phyloP scores from a whole-genome alignment of 169 alveolate species.

The Neospora caninum region DNA sequence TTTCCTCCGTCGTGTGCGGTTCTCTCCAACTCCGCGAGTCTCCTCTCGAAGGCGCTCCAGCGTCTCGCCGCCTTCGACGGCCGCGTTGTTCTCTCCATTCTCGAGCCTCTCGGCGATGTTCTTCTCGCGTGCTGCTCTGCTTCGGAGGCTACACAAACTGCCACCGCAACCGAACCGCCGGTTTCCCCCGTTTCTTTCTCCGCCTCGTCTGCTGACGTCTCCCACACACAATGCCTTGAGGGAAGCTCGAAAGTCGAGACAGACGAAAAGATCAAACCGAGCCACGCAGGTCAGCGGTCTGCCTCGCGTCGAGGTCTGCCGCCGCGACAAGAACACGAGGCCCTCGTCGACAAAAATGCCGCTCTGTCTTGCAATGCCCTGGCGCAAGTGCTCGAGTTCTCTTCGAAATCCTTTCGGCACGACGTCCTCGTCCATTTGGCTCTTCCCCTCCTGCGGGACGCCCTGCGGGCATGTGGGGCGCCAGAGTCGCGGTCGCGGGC shows the following conservation, averaged over 20 bases:
- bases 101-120: conserved; percentile 1
- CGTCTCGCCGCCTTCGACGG: not conserved
- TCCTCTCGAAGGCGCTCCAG: not conserved
- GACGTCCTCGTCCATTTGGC: not conserved
- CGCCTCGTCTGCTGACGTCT: not conserved
- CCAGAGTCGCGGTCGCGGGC: not conserved
- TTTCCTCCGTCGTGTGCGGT: not conserved
- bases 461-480: not conserved
- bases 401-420: not conserved
- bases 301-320: no score
- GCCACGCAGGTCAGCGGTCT: no score
- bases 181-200: not conserved
- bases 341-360: no score
- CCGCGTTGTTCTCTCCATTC: not conserved
- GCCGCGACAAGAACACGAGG: no score
- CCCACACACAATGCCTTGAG: not conserved
- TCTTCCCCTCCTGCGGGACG: not conserved
- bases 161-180: no score
- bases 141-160: not conserved
- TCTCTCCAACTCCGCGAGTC: not conserved
- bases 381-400: no score
- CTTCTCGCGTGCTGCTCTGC: not conserved
- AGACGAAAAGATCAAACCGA: not conserved
- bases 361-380: no score
- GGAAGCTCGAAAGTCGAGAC: not conserved